Evolutionary conservation across 2,329 filamentous ascomycete species (phyloP), one percentile per base, ranked within the genome.

Genomic region (Calonectria pseudoreteaudii): DNA sequence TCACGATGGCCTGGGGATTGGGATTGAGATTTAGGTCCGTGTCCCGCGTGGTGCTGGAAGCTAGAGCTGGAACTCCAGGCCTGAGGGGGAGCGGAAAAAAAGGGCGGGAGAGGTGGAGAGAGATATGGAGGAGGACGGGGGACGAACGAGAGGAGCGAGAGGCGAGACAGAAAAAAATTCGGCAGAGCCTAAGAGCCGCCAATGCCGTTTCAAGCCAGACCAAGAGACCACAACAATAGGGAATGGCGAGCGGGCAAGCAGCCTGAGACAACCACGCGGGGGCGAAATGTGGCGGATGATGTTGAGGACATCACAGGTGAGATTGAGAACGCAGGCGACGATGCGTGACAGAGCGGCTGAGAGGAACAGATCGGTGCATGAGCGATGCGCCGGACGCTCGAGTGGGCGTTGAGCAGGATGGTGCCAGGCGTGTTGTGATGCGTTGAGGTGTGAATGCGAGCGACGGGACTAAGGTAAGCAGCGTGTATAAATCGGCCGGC

Each of bases 261-360:
- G 50, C 49, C 47, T 47, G 38, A 56, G 52, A 68, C 41, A 30
- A 56, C 47, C 34, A 56, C 47, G 47, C 53, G 53, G 53, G 44
- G 66, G 52, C 49, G 49, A 67, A 49, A 18, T 26, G 65, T n/a
- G 34, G 34, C 36, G 4, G 50, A 34, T 68, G 66, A 68, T 41
- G 66, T 68, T 58, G 66, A 30, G 66, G 36, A 68, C 66, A 58
- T 68, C 34, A 47, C 66, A 68, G 53, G 66, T 68, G 36, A 56
- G 50, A 56, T 65, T 65, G 60, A 16, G 28, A 49, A 20, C 5
- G 41, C 60, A 26, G 23, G 41, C 41, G 60, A n/a, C 41, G 60
- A 62, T 62, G 56, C 56, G 60, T 34, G 41, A 65, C 60, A 49
- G 41, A 65, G 60, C 41, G 41, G n/a, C 28, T 31, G 28, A 31